These are phyloP conservation scores for Patellifolia procumbens DNA, from an alignment of 179 eudicot genomes.

Conservation along the genomic window DNA sequence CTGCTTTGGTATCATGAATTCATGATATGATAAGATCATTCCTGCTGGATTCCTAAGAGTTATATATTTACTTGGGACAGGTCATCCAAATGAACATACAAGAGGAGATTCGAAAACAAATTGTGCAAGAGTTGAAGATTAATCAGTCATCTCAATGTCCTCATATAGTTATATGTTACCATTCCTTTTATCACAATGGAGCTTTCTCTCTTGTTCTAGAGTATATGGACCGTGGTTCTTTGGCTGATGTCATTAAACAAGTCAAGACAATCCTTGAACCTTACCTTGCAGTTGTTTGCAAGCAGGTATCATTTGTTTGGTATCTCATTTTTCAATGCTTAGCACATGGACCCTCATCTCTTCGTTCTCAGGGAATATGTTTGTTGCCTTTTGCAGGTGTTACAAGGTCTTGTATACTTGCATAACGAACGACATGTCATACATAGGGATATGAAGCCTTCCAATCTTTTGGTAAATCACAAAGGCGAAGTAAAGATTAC, in stretches of 20 bases:
- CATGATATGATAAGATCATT: not conserved
- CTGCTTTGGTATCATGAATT: not conserved
- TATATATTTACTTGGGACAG: slow-evolving; percentile 39
- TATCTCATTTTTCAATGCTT: not conserved
- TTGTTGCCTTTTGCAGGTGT: slow-evolving; percentile 55
- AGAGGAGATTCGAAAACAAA: slow-evolving; percentile 93
- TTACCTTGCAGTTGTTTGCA: slow-evolving; percentile 92
- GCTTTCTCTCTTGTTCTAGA: slow-evolving; percentile 66
- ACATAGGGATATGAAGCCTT: slow-evolving; percentile 95
- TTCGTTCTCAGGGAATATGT: slow-evolving; percentile 37
- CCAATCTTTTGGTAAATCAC: slow-evolving; percentile 92
- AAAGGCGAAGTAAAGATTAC: slow-evolving; percentile 97
- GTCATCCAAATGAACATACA: slow-evolving; percentile 97
- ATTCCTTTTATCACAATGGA: slow-evolving; percentile 91
- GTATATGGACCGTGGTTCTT: slow-evolving; percentile 98
- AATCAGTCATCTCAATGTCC: slow-evolving; percentile 94
- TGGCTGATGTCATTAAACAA: slow-evolving; percentile 80
- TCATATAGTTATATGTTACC: slow-evolving; percentile 77
- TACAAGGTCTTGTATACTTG: slow-evolving; percentile 83
- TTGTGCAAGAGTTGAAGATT: slow-evolving; percentile 96
- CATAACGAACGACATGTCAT: slow-evolving; percentile 92
- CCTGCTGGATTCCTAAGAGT: not conserved
- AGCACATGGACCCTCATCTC: slow-evolving; percentile 1
- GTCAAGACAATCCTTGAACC: slow-evolving; percentile 95
- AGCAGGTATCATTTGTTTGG: slow-evolving; percentile 56